Evolutionary conservation across 1,139 yeast genomes (phyloP), one percentile per base, ranked within the genome.

Genomic region (Geotrichum carabidarum): DNA sequence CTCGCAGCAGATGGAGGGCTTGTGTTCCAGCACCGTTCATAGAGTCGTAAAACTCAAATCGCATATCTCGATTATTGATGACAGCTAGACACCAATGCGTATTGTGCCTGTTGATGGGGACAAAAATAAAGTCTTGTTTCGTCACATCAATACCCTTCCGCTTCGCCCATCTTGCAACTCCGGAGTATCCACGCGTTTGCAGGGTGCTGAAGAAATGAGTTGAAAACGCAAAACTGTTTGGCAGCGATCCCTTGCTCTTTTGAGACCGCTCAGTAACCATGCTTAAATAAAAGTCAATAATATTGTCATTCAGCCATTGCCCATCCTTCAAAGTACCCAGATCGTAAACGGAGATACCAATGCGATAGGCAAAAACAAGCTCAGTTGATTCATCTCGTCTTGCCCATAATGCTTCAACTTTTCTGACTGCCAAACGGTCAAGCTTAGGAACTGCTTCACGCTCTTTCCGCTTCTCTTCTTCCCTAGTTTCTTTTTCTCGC

Each of bases 41-140:
- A 0, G 98, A 90, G 69, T 93, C 99, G 62, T 81, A 82, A 65
- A 86, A 93, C 36, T 78, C 75, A 51, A 93, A 81, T 37, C 80
- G 75, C 60, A 78, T 77, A 9, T 74, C 71, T 36, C 68, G 68
- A 60, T 89, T 80, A 68, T 93, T 84, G 38, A 91, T 78, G 31
- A 85, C 84, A 0, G 94, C 91, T 44, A 91, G 71, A 2, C 96
- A 94, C 99, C 99, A 93, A 69, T 93, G 99, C 1, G 93, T 80
- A 54, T 84, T 82, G 70, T 81, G 78, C 34, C 87, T 75, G 66
- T 93, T 93, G 31, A 93, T 83, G 0, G 99, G 99, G 5, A 87
- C 83, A 59, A 91, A 76, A 8, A 93, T 77, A 58, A 79, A 74
- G 45, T 84, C 84, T 60, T 85, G 72, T 40, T 79, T 76, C 7